These are phyloP conservation scores for Xylariaceae sp. DNA, from an alignment of 2,329 filamentous ascomycete genomes.

Conservation along the genomic window DNA sequence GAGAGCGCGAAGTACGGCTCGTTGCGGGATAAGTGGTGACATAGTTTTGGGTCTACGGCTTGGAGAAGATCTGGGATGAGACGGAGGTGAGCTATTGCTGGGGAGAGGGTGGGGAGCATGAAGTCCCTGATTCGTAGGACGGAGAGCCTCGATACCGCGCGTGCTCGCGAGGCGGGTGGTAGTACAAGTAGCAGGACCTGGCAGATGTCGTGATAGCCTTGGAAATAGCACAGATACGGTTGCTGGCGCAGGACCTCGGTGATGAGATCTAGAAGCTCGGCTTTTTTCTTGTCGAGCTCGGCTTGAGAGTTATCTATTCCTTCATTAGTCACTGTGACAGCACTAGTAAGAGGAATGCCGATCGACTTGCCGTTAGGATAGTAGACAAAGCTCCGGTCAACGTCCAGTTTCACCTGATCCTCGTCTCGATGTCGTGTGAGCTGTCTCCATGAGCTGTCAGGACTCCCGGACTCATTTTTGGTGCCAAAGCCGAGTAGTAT, in stretches of 20 bases:
- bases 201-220: conserved; percentile 97
- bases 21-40: conserved; percentile 69
- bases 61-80: conserved; percentile 80
- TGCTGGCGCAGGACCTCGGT: conserved; percentile 74
- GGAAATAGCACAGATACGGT: conserved; percentile 90
- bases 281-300: conserved; percentile 69
- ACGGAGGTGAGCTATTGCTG: conserved; percentile 79
- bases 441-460: conserved; percentile 50
- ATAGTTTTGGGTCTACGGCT: conserved; percentile 68
- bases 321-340: background rate
- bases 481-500: conserved; percentile 41
- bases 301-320: conserved; percentile 62
- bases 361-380: conserved; percentile 72
- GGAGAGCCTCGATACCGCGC: conserved; percentile 76
- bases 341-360: background rate
- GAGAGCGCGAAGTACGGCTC: conserved; percentile 90
- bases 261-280: conserved; percentile 77
- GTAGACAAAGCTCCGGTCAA: conserved; percentile 95
- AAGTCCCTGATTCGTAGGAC: conserved; percentile 92
- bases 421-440: conserved; percentile 81
- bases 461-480: conserved; percentile 21
- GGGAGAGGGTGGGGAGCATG: conserved; percentile 85
- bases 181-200: conserved; percentile 92
- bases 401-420: conserved; percentile 86
- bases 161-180: conserved; percentile 56